These are phyloP conservation scores for Ogataea zsoltii DNA, from an alignment of 805 yeast species.

Conservation along the genomic window DNA sequence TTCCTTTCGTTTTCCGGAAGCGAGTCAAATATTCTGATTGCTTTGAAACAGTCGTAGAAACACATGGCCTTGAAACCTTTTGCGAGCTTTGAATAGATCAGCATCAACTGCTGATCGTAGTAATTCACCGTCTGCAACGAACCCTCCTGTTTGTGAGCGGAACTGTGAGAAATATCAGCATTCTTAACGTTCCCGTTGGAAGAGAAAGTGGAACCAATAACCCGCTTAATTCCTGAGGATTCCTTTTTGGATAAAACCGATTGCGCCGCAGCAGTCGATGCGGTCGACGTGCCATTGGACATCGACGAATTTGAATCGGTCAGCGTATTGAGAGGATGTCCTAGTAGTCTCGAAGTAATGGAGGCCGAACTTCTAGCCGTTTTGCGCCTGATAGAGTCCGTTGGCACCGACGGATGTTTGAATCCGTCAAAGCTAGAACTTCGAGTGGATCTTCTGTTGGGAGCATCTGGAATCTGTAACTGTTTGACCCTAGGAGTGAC, in stretches of 20 bases:
- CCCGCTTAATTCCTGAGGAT: conserved; percentile 24
- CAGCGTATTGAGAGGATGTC: conserved; percentile 26
- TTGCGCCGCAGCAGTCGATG: conserved; percentile 8
- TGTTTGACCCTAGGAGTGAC: conserved; percentile 44
- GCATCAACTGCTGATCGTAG: conserved; percentile 43
- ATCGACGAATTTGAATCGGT: conserved; percentile 25
- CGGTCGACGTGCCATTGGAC: conserved; percentile 8
- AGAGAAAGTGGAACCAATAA: conserved; percentile 26
- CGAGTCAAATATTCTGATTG: conserved; percentile 65
- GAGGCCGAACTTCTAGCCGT: conserved; percentile 28
- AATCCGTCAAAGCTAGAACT: conserved; percentile 22
- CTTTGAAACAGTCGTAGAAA: conserved; percentile 75
- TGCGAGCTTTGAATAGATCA: conserved; percentile 55
- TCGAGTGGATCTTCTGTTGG: conserved; percentile 38
- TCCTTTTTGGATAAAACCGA: conserved; percentile 15
- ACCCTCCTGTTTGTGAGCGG: conserved; percentile 23
- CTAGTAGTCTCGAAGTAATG: conserved; percentile 32
- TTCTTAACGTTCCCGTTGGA: conserved; percentile 7
- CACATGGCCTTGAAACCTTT: conserved; percentile 60
- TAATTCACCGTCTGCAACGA: conserved; percentile 7
- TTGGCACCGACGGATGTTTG: conserved; percentile 28
- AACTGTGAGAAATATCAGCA: conserved; percentile 9
- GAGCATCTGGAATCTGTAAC: conserved; percentile 38
- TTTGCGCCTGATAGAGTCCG: conserved; percentile 27
- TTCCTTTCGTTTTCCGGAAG: conserved; percentile 63